phyloP scores from a whole-genome alignment of 2,329 filamentous ascomycete species.

The Fusarium phyllophilum region DNA sequence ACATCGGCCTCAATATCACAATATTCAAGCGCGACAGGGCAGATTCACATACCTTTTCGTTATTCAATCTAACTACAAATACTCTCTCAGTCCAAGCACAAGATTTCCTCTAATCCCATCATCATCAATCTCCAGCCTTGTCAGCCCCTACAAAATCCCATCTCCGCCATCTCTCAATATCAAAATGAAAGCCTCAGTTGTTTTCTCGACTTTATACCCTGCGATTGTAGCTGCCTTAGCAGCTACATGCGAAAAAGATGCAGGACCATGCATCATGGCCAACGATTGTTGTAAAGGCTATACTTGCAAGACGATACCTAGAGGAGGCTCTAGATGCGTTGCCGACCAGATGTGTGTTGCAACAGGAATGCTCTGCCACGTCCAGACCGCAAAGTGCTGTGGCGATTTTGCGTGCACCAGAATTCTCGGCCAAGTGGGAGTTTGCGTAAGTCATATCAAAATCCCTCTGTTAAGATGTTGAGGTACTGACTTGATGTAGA shows the following conservation, averaged over 20 bases:
- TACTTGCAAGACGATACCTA: background rate
- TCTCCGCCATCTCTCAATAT: background rate
- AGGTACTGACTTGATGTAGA: background rate
- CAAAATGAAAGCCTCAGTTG: background rate
- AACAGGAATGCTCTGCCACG: background rate
- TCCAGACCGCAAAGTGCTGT: background rate
- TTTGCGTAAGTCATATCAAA: rapidly evolving
- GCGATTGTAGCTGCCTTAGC: background rate
- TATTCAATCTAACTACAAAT: background rate
- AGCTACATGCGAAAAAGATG: background rate
- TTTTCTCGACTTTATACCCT: background rate
- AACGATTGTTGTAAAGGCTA: background rate
- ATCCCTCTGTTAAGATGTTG: rapidly evolving
- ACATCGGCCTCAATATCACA: background rate
- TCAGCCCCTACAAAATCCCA: no score
- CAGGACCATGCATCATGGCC: background rate
- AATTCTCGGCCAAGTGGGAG: background rate
- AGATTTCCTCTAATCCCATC: no score
- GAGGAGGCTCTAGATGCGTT: background rate
- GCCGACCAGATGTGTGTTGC: background rate
- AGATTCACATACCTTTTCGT: background rate
- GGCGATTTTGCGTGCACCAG: background rate
- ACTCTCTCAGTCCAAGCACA: no score
- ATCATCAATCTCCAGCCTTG: background rate
- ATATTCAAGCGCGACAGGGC: background rate